Evolutionary conservation across 352 stramenopile genomes (phyloP).

Genomic region (Nannochloropsis limnetica): DNA sequence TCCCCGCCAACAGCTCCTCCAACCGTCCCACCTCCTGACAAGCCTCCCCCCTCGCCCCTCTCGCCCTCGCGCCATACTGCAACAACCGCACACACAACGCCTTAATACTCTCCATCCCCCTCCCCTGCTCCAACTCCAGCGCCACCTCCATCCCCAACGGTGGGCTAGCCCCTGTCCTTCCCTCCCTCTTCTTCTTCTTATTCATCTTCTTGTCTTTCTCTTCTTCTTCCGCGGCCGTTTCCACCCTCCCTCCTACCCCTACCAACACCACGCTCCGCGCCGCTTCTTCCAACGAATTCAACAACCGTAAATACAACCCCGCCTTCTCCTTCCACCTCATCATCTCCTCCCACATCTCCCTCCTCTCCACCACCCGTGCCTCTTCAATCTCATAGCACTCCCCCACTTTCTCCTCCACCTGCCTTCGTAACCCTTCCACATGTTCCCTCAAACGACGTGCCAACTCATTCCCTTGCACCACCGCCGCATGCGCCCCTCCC

Average conservation of each 20-base stretch:
- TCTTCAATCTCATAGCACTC: slow-evolving; percentile 28
- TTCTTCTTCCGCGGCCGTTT: neutral
- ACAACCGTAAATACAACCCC: slow-evolving; percentile 1
- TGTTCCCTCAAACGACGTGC: neutral
- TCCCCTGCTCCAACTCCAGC: slow-evolving; percentile 20
- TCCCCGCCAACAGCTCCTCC: neutral
- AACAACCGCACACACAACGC: neutral
- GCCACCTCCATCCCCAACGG: neutral
- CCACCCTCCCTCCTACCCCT: neutral
- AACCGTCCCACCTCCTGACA: neutral
- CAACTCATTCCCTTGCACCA: neutral
- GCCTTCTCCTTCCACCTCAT: slow-evolving; percentile 10
- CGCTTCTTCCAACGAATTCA: neutral
- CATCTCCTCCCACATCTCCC: slow-evolving; percentile 2
- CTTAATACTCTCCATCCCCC: neutral
- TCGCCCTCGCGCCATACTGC: neutral
- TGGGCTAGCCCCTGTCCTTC: neutral
- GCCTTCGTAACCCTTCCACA: neutral
- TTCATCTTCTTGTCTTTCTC: neutral
- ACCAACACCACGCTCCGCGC: slow-evolving; percentile 1
- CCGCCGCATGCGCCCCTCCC: neutral
- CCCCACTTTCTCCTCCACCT: neutral
- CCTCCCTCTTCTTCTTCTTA: neutral
- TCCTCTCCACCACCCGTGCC: neutral
- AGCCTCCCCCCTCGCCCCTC: neutral